Conservation (phyloP, 1,284 basidiomycete genomes). For the Ganoderma boninense region DNA sequence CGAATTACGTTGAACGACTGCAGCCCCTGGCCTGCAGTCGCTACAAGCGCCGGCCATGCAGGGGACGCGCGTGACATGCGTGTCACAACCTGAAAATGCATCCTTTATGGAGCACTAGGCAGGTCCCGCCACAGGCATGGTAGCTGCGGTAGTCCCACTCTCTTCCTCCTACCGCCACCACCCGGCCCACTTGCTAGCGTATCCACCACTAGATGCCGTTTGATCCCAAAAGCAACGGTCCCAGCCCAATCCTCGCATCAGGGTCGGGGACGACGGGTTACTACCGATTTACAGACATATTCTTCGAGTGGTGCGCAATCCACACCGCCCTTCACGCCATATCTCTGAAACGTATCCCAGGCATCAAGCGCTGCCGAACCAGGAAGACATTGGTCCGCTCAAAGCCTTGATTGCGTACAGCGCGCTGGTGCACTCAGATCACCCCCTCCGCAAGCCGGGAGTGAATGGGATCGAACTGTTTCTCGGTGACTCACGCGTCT, state of each 20-base stretch:
- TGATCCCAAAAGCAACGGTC: background rate
- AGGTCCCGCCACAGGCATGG: constrained; percentile 9
- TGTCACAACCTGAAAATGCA: constrained; percentile 18
- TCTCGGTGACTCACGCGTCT: constrained; percentile 58
- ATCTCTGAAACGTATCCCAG: constrained; percentile 37
- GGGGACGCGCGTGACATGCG: background rate
- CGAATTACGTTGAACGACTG: too few relatives aligned
- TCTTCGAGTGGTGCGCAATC: constrained; percentile 68
- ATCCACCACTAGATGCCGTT: constrained; percentile 10
- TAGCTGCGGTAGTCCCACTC: constrained; percentile 27
- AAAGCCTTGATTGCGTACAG: constrained; percentile 75
- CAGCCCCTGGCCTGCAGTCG: too few relatives aligned
- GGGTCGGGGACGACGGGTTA: constrained; percentile 53
- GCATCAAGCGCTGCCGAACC: constrained; percentile 54
- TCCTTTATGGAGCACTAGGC: background rate
- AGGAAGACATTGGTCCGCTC: constrained; percentile 65
- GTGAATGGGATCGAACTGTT: constrained; percentile 74
- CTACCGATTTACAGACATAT: constrained; percentile 83
- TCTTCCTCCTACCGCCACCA: constrained; percentile 3
- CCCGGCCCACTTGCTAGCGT: background rate
- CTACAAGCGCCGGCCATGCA: background rate
- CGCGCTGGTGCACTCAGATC: constrained; percentile 70
- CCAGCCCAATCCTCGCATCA: background rate
- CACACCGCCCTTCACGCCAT: constrained; percentile 5
- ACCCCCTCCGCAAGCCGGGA: constrained; percentile 74